Percentiles rank a stretch among this genome's conserved stretches.
Evolutionary conservation across 345 rosid species (phyloP).

Genomic region (Bruguiera gymnorhiza): DNA sequence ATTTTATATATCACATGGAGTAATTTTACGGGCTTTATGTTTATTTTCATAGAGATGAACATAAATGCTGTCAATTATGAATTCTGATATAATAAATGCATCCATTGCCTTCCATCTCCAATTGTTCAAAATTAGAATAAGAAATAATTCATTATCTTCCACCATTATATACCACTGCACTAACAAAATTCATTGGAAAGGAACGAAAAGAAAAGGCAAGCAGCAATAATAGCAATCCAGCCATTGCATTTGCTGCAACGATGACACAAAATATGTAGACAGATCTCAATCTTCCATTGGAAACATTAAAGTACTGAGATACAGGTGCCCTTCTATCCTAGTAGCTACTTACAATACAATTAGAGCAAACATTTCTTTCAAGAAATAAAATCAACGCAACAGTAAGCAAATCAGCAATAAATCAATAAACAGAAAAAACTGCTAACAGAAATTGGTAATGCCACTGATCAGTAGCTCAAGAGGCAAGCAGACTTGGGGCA

Average conservation of each 20-base stretch:
- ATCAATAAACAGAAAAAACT: background rate
- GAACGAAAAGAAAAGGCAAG: background rate
- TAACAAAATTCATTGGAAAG: background rate
- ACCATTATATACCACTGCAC: background rate
- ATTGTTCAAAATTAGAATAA: background rate
- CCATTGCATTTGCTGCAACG: too few species aligned
- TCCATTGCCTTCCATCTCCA: background rate
- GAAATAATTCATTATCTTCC: background rate
- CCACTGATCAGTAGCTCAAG: conserved; percentile 13
- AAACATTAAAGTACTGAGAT: background rate
- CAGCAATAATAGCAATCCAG: too few species aligned
- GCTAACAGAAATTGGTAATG: conserved; percentile 4
- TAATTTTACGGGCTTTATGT: too few species aligned
- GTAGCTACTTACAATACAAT: background rate
- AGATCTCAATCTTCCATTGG: too few species aligned
- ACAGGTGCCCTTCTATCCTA: background rate
- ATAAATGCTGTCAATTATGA: background rate
- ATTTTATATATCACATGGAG: too few species aligned
- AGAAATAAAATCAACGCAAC: background rate
- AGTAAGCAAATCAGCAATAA: background rate
- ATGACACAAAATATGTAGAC: too few species aligned
- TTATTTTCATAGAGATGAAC: background rate
- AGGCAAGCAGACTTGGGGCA: conserved; percentile 11
- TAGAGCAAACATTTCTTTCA: background rate
- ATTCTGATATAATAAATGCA: background rate